phyloP scores from a whole-genome alignment of 1,284 basidiomycete genomes.

The Ceratobasidium sp. region DNA sequence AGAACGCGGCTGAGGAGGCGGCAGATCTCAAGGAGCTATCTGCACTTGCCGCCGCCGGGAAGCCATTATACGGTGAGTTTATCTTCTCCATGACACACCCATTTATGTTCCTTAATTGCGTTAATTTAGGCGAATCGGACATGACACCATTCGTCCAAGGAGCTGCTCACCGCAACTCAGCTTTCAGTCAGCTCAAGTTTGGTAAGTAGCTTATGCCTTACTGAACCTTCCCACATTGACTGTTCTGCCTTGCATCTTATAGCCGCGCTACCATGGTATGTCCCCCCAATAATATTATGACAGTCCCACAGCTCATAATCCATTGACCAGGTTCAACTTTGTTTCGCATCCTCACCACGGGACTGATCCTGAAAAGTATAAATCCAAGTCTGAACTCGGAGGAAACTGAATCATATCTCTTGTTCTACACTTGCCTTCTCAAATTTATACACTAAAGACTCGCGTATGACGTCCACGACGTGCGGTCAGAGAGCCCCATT shows the following conservation, averaged over 20 bases:
- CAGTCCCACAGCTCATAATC: background rate
- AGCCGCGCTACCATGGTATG: constrained; percentile 78
- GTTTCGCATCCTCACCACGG: constrained; percentile 91
- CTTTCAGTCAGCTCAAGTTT: constrained; percentile 91
- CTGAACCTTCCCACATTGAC: constrained; percentile 28
- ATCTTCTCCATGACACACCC: background rate
- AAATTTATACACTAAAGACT: background rate
- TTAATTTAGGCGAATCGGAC: constrained; percentile 55
- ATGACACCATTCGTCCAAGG: constrained; percentile 90
- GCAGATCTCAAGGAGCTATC: constrained; percentile 81
- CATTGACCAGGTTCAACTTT: constrained; percentile 80
- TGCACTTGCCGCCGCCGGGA: constrained; percentile 74
- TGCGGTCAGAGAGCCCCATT: background rate
- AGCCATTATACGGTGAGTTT: constrained; percentile 84
- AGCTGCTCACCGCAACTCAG: constrained; percentile 89
- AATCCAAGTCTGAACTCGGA: constrained; percentile 11
- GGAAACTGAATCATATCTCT: background rate
- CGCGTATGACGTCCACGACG: background rate
- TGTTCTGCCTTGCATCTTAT: constrained; percentile 44
- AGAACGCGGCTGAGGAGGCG: constrained; percentile 86
- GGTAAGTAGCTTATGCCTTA: constrained; percentile 65
- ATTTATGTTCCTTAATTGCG: background rate
- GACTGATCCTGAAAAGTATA: constrained; percentile 83
- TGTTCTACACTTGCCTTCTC: background rate
- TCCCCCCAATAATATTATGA: constrained; percentile 20